Base-by-base conservation (phyloP, 805 yeast genomes). In the Lipomyces japonicus region DNA sequence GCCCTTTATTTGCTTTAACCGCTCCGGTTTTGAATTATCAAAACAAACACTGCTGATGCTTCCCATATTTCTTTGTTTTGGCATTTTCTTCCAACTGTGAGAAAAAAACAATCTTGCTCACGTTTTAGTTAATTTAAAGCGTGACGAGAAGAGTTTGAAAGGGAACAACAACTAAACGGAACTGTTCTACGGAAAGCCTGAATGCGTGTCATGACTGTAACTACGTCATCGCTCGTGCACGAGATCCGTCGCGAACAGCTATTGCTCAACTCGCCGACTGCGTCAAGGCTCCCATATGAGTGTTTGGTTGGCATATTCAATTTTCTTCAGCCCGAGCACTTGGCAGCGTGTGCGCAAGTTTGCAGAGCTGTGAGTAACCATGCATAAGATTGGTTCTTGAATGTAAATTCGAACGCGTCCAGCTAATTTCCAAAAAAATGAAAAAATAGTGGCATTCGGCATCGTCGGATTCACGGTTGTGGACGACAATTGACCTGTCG, bases 201-300 rank as follows among this genome's bases (percentile, higher is more conserved):
- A n/a, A n/a, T n/a, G n/a, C n/a, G n/a, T n/a, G n/a, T n/a, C n/a
- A n/a, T n/a, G n/a, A n/a, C n/a, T n/a, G n/a, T n/a, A n/a, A n/a
- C n/a, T n/a, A n/a, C n/a, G n/a, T n/a, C n/a, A n/a, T n/a, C n/a
- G n/a, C n/a, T n/a, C n/a, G n/a, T n/a, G n/a, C n/a, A n/a, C n/a
- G n/a, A n/a, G n/a, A 30, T 14, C 34, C 34, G 34, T n/a, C 34
- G 34, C 34, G 12, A 14, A 12, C n/a, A 30, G 34, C 34, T 14
- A n/a, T 14, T 30, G 14, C 34, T 14, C n/a, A 12, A n/a, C 34
- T 30, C 14, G 14, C 34, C 37, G 6, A 19, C n/a, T 12, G 37
- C 37, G 9, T 14, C 19, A 6, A 14, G 37, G 37, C 48, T 50
- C n/a, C 54, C 54, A 2, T 26, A 35, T 23, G 54, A 50, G 26